Evolutionary conservation across 139 green algal genomes (phyloP).

Genomic region (Tetradesmus obliquus): DNA sequence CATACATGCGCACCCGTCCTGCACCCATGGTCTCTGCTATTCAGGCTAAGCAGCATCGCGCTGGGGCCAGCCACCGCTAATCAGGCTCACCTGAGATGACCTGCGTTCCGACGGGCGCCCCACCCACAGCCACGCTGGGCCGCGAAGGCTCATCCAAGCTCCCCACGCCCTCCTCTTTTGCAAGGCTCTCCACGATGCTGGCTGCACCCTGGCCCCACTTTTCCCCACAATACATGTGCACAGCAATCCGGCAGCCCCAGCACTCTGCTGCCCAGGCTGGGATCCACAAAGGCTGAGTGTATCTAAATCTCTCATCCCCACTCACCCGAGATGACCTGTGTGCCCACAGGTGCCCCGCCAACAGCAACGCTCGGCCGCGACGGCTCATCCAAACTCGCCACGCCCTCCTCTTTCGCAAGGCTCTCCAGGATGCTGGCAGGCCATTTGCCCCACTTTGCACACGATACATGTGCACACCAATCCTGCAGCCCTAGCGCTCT

Average conservation of each 20-base stretch:
- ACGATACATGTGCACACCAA: background rate
- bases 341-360: background rate
- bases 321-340: background rate
- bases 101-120: background rate
- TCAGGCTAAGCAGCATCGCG: no score
- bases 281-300: no score
- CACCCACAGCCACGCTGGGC: background rate
- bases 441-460: no score
- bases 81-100: background rate
- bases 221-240: background rate
- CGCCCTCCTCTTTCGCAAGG: constrained; percentile 80
- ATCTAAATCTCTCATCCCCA: background rate
- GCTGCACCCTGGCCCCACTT: no score
- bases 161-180: constrained; percentile 81
- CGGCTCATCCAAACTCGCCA: constrained; percentile 71
- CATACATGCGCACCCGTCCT: no score
- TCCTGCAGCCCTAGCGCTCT: background rate
- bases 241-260: background rate
- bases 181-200: constrained; percentile 75
- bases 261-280: no score
- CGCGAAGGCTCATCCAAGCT: constrained; percentile 63
- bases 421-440: constrained; percentile 68
- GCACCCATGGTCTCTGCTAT: no score
- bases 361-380: background rate
- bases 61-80: no score